Evolutionary conservation across 78 protist species (phyloP).

Genomic region (Capsaspora owczarzaki): DNA sequence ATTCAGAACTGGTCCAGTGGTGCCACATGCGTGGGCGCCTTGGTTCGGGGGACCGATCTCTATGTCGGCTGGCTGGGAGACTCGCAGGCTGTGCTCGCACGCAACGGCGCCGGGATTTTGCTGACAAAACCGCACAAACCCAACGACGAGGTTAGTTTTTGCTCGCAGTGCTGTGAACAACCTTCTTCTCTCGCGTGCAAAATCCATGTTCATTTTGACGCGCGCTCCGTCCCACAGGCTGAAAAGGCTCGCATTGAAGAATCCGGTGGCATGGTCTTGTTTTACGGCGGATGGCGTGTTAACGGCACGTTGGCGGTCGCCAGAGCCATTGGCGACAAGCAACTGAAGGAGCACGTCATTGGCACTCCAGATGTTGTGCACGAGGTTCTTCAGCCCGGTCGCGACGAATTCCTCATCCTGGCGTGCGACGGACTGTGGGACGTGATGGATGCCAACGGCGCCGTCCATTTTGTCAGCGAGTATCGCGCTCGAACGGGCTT

Average conservation of each 20-base stretch:
- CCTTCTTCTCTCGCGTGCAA: no score
- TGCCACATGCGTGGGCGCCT: not conserved
- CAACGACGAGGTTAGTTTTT: not conserved
- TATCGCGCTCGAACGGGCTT: not conserved
- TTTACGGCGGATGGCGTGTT: not conserved
- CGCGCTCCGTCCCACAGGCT: not conserved
- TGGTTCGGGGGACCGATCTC: not conserved
- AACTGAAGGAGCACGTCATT: not conserved
- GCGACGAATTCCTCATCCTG: slow-evolving; percentile 34
- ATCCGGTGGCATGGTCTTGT: not conserved
- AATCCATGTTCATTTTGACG: not conserved
- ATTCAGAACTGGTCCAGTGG: not conserved
- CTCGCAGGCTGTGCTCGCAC: not conserved
- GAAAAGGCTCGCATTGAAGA: not conserved
- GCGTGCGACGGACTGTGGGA: slow-evolving; percentile 61
- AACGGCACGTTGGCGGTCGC: not conserved
- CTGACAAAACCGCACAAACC: not conserved
- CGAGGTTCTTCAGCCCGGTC: not conserved
- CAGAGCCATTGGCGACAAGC: not conserved
- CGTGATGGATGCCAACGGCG: slow-evolving; percentile 15
- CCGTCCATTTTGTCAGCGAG: not conserved
- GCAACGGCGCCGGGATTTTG: not conserved
- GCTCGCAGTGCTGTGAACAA: not conserved
- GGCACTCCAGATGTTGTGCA: not conserved
- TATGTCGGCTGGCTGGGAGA: not conserved